phyloP scores from a whole-genome alignment of 768 basidiomycete genomes.

The Holtermanniella nyarrowii region DNA sequence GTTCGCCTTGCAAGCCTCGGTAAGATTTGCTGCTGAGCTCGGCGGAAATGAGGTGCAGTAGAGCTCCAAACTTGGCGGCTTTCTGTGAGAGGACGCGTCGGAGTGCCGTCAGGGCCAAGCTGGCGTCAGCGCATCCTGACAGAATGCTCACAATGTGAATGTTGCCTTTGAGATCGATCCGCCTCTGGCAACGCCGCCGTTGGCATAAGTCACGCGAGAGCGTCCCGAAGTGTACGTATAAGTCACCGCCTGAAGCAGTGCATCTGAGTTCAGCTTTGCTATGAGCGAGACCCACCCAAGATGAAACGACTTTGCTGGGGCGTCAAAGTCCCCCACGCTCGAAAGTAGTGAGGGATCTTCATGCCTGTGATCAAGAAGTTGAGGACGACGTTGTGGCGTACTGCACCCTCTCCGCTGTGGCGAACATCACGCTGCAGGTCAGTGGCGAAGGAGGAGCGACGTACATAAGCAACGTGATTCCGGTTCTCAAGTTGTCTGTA shows the following conservation, averaged over 20 bases:
- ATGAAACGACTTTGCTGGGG: conserved; percentile 1
- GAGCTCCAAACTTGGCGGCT: conserved; percentile 9
- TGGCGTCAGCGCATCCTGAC: conserved; percentile 3
- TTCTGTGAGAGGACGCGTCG: conserved; percentile 13
- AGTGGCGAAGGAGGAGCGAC: too few relatives aligned
- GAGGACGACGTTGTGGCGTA: conserved; percentile 77
- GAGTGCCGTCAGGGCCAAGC: conserved; percentile 23
- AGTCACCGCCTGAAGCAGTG: conserved; percentile 12
- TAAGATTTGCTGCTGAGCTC: conserved; percentile 5
- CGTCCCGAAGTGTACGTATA: conserved; percentile 28
- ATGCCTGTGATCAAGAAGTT: conserved; percentile 70
- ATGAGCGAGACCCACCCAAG: conserved; percentile 10
- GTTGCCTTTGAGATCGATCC: conserved; percentile 13
- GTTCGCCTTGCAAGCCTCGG: neutral
- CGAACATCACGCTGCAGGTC: neutral
- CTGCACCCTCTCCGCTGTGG: conserved; percentile 54
- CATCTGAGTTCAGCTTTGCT: conserved; percentile 1
- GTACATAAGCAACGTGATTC: conserved; percentile 62
- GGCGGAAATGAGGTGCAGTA: conserved; percentile 6
- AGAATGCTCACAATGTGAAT: conserved; percentile 23
- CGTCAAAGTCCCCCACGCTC: conserved; percentile 11
- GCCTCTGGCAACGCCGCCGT: conserved; percentile 5
- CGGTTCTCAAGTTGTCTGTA: conserved; percentile 51
- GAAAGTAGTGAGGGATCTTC: conserved; percentile 76
- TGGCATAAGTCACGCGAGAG: conserved; percentile 23